A percentile compares a stretch with the other conserved stretches of the same genome.
Evolutionary conservation across 805 yeast species (phyloP).

Genomic region (Cyberlindnera bimundalis): DNA sequence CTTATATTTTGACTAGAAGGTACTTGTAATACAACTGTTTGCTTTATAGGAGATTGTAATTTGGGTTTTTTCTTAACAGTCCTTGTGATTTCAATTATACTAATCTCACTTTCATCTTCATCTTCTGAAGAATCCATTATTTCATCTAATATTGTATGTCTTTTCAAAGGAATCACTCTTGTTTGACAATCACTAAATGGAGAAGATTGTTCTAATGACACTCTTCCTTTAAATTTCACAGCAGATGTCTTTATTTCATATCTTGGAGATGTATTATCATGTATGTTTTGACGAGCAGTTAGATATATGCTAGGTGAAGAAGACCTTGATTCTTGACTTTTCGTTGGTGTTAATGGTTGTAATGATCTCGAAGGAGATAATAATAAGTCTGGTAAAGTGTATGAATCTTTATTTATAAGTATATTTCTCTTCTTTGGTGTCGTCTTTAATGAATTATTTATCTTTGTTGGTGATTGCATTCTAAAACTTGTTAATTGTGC

Average conservation of each 20-base stretch:
- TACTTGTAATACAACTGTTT: conserved; percentile 21
- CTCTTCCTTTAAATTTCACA: conserved; percentile 17
- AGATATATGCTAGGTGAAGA: conserved; percentile 15
- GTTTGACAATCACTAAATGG: conserved; percentile 14
- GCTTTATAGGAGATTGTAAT: conserved; percentile 1
- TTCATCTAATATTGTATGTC: conserved; percentile 8
- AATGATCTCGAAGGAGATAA: not conserved
- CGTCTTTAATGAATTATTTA: conserved; percentile 11
- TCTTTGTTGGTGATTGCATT: conserved; percentile 23
- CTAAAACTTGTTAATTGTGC: conserved; percentile 28
- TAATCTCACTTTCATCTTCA: conserved; percentile 24
- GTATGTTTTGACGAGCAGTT: conserved; percentile 14
- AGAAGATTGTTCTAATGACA: conserved; percentile 13
- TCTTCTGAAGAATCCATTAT: conserved; percentile 24
- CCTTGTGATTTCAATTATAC: conserved; percentile 28
- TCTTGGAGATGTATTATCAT: conserved; percentile 1
- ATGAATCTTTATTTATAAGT: conserved; percentile 18
- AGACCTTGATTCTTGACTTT: not conserved
- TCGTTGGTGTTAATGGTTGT: not conserved
- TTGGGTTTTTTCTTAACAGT: conserved; percentile 19
- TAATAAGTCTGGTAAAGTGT: conserved; percentile 18
- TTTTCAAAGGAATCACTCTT: conserved; percentile 18
- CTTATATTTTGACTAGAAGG: conserved; percentile 20
- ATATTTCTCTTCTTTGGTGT: conserved; percentile 21
- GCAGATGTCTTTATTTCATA: conserved; percentile 14